These are phyloP conservation scores for Candida tibetensis DNA, from an alignment of 805 yeast genomes.

Conservation along the genomic window DNA sequence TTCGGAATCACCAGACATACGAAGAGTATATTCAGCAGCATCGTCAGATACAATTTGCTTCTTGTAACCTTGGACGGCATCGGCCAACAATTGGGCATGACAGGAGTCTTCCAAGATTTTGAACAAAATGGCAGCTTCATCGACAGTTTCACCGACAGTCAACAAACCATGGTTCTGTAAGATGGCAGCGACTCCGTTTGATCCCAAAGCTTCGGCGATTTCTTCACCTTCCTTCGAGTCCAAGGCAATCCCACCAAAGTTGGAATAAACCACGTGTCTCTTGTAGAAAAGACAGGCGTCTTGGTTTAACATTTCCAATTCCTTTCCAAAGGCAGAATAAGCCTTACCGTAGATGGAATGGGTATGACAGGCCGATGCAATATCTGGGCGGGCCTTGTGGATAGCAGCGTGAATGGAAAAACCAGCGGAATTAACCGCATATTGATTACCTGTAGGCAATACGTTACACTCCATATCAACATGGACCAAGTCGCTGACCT, in stretches of 20 bases:
- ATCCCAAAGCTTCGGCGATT: conserved; percentile 60
- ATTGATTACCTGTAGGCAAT: conserved; percentile 38
- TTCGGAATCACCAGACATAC: conserved; percentile 62
- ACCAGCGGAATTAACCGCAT: conserved; percentile 41
- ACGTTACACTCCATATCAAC: conserved; percentile 36
- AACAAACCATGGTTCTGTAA: conserved; percentile 72
- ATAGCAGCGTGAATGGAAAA: conserved; percentile 40
- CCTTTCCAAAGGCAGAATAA: conserved; percentile 34
- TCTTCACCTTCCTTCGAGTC: conserved; percentile 61
- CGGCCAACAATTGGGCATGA: conserved; percentile 63
- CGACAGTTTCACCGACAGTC: conserved; percentile 68
- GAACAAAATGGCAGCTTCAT: conserved; percentile 70
- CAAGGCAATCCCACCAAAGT: conserved; percentile 78
- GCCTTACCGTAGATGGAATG: conserved; percentile 42
- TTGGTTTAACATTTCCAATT: conserved; percentile 75
- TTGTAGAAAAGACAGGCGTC: conserved; percentile 70
- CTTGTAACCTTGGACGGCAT: conserved; percentile 46
- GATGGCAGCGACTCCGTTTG: conserved; percentile 52
- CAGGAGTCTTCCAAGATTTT: conserved; percentile 63
- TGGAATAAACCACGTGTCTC: conserved; percentile 59
- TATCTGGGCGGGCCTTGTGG: conserved; percentile 38
- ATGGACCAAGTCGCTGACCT: conserved; percentile 40
- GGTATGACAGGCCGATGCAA: conserved; percentile 41
- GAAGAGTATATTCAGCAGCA: conserved; percentile 60
- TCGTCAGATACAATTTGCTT: conserved; percentile 38